Evolutionary conservation across 768 basidiomycete genomes (phyloP).

Genomic region (Daedalea quercina): DNA sequence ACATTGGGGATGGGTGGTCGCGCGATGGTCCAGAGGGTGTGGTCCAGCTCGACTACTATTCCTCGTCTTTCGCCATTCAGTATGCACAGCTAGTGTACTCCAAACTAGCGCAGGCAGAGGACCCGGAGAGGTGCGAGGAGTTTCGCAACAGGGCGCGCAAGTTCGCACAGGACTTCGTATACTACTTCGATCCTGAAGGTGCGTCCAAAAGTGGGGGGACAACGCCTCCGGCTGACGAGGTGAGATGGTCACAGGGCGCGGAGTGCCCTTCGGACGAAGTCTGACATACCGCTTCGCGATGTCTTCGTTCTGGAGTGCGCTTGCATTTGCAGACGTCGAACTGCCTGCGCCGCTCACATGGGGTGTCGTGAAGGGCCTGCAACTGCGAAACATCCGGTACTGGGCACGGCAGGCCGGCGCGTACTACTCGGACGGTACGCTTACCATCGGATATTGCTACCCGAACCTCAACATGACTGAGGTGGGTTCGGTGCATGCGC

Average conservation of each 20-base stretch:
- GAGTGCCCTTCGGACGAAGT: conserved; percentile 70
- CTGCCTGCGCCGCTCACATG: conserved; percentile 65
- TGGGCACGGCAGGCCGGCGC: conserved; percentile 63
- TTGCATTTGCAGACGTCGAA: conserved; percentile 65
- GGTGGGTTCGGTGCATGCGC: conserved; percentile 2
- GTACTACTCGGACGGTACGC: conserved; percentile 54
- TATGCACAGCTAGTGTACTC: conserved; percentile 68
- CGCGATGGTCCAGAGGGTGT: conserved; percentile 74
- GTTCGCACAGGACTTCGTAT: conserved; percentile 65
- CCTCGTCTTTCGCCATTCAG: conserved; percentile 75
- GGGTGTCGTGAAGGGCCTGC: conserved; percentile 70
- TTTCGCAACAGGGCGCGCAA: conserved; percentile 55
- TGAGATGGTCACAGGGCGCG: conserved; percentile 42
- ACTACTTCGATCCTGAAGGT: conserved; percentile 74
- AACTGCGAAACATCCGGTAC: conserved; percentile 65
- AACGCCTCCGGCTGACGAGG: not conserved
- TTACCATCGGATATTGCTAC: conserved; percentile 67
- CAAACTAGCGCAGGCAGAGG: conserved; percentile 53
- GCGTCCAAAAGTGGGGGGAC: too few species aligned
- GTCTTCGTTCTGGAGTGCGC: conserved; percentile 73
- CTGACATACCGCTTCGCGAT: conserved; percentile 78
- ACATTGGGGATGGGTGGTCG: conserved; percentile 71
- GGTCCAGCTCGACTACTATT: conserved; percentile 75
- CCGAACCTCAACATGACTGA: conserved; percentile 73
- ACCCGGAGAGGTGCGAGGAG: conserved; percentile 57